Evolutionary conservation across 1,284 basidiomycete species (phyloP), one percentile per base, ranked within the genome.

Genomic region (Sanghuangporus baumii): DNA sequence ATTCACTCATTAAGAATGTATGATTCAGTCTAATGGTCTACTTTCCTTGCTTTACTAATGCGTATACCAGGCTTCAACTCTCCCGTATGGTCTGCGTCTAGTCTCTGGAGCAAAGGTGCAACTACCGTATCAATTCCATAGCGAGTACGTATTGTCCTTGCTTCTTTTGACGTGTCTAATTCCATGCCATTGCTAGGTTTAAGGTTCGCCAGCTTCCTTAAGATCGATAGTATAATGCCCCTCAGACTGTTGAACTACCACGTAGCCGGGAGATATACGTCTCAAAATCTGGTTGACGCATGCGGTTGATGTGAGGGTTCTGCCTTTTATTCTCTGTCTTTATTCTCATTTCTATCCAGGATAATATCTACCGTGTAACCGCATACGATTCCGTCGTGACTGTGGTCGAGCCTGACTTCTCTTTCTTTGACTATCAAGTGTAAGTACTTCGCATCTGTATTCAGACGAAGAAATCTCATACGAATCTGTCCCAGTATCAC

Each of bases 361-460:
- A 79, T 50, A 68, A 79, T 57, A 81, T 76, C 64, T 83, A 85
- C 71, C 88, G 82, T 50, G 79, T 90, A 52, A 80, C 81, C 1
- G 93, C 89, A 0, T 90, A 87, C 71, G 92, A 95, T 72, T 87
- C 87, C 12, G 82, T 93, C 55, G 83, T 95, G 57, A 87, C 86
- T 6, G 79, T 96, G 43, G 91, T 95, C 48, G 93, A 96, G 73
- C 91, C 92, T 20, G 84, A 88, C 65, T 71, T 83, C 18, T 90
- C 90, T 40, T 82, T 88, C 74, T 87, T 94, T 67, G 93, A 96
- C 74, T 79, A 89, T 68, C 87, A 90, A 72, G 80, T 92, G 91
- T 93, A 69, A 58, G 90, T 75, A 26, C 31, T 18, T 11, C 12
- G n/a, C 16, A 18, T 31, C 6, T 18, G 7, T 46, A 6, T n/a